A percentile compares a stretch with the other conserved stretches of the same genome.
Conservation (phyloP, 108 stramenopile genomes). For the Ochromonas danica region DNA sequence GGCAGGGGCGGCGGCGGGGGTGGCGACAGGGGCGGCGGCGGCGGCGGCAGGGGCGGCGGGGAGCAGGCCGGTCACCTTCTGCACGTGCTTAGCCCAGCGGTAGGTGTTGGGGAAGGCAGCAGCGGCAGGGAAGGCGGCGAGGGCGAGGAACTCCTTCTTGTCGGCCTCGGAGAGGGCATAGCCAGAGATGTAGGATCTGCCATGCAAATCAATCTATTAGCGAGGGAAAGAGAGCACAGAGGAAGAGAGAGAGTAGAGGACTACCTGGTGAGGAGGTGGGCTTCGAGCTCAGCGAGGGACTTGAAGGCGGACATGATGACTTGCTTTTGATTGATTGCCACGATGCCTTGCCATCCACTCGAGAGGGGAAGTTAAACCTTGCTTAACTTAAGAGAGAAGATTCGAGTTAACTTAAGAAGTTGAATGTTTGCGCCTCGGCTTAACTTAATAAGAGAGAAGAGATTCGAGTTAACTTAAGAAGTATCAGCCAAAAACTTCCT, state of each 20-base stretch:
- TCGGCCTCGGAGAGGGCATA: constrained; percentile 3
- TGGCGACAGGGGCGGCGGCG: constrained; percentile 1
- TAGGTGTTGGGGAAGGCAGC: constrained; percentile 24
- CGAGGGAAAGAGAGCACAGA: too few relatives aligned
- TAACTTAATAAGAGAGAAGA: too few relatives aligned
- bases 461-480: too few relatives aligned
- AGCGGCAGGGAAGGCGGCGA: neutral
- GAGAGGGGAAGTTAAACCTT: too few relatives aligned
- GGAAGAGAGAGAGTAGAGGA: too few relatives aligned
- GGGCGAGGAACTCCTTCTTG: constrained; percentile 6
- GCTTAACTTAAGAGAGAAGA: too few relatives aligned
- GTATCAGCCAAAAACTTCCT: too few relatives aligned
- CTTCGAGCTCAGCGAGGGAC: constrained; percentile 2
- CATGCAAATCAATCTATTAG: too few relatives aligned
- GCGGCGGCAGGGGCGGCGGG: constrained; percentile 1
- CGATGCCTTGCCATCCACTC: too few relatives aligned
- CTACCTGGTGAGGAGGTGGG: neutral
- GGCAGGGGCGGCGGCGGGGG: constrained; percentile 22
- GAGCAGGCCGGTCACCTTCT: neutral
- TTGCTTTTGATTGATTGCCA: too few relatives aligned
- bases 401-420: too few relatives aligned
- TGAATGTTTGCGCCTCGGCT: too few relatives aligned
- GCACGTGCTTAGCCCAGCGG: constrained; percentile 31
- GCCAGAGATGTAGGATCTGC: constrained; percentile 29
- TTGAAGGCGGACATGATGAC: constrained; percentile 20